Base-by-base conservation (phyloP, 164 flowering plant species). In the Pachysandra terminalis region DNA sequence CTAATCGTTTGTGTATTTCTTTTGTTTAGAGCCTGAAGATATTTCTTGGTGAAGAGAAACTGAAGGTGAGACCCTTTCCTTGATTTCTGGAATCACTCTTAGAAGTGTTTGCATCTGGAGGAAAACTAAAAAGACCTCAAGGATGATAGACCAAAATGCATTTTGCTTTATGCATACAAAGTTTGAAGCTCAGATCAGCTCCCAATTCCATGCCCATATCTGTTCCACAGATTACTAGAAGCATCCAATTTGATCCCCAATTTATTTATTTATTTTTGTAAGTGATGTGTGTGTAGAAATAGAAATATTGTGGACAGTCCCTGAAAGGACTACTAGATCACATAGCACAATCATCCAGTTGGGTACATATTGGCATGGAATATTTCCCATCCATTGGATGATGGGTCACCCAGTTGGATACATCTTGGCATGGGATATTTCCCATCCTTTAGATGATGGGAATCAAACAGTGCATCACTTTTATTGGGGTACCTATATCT, bases 41-140 rank as follows among this genome's bases (percentile, higher is more conserved):
- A 63, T 85, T 74, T 75, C 87, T 96, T 70, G 96, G 96, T 66
- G 95, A 90, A n/a, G 95, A 90, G 8, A 79, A 95, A 74, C 94
- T 93, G 64, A 89, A 88, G 96, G 99, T 93, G 73, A 73, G 74
- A 73, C 25, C 19, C 22, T 66, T 51, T 13, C 35, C 28, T 64
- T 59, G 54, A 32, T 59, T 25, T 56, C 60, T 26, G 15, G 9
- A 0, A 24, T 12, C 15, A 28, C 49, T 21, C 28, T 55, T 23
- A 62, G 19, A 26, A 48, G 27, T 16, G 26, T 19, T 17, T 67
- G 0, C 56, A 15, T 9, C 53, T 3, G 37, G 37, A 32, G 7
- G 7, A 32, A 32, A 32, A 32, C 37, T 3, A 32, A 32, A 32
- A 32, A 32, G 37, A 7, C 37, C 37, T 32, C 37, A 26, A 27